Evolutionary conservation across 148 eudicot species (phyloP), one percentile per base, ranked within the genome.

Genomic region (Gaultheria prostrata): DNA sequence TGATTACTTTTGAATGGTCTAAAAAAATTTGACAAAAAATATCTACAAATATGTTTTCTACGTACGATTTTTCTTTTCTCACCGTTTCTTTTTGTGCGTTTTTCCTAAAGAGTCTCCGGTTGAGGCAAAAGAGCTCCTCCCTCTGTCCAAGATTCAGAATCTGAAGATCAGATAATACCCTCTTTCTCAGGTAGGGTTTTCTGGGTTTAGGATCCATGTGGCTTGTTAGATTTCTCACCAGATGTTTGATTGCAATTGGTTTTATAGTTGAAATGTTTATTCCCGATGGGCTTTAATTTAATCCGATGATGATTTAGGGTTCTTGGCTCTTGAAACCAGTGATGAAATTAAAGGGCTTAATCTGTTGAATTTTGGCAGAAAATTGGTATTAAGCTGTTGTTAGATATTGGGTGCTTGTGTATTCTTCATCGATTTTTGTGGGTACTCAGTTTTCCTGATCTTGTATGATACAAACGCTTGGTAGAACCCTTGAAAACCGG

Each of bases 301-400:
- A 63, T 65, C n/a, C 35, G n/a, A 4, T 80, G 53, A 80, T 63
- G 14, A 56, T 21, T 69, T 75, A 48, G 30, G 70, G 33, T 57
- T 50, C 28, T 39, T 56, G 74, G 74, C 43, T 14, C 43, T 56
- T 48, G 80, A 49, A 83, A 76, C 76, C 32, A 49, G 61, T 30
- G 59, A 77, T 63, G 39, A 35, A 28, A 67, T 48, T 28, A 1
- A 65, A n/a, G 51, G 75, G 80, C 45, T 59, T 61, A 69, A 50
- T 49, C 26, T 48, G 43, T 51, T 35, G 20, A 35, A 49, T 67
- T 50, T 67, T 81, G 39, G 48, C 21, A 3, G 49, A 18, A 39
- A 49, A 67, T 46, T 67, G 65, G 28, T 46, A 43, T 76, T 61
- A 14, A 61, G 32, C 50, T 9, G n/a, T 77, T 59, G 32, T 83